A percentile compares a stretch with the other conserved stretches of the same genome.
Conservation (phyloP, 441 rosid species). For the Breynia disticha region DNA sequence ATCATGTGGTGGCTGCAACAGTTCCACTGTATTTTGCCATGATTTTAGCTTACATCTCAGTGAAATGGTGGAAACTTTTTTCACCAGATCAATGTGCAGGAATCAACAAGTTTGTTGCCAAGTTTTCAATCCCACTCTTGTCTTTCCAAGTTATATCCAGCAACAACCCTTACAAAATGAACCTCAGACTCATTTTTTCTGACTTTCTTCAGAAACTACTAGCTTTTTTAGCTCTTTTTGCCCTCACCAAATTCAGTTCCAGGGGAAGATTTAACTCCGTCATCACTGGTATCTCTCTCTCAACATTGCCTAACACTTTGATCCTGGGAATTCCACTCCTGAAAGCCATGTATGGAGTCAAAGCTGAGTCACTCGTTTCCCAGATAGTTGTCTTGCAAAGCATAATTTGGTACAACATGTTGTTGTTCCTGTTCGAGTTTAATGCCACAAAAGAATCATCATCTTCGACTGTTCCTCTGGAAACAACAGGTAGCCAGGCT, state of each 20-base stretch:
- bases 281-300: slow-evolving; percentile 66
- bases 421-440: slow-evolving; percentile 71
- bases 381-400: slow-evolving; percentile 81
- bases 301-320: slow-evolving; percentile 78
- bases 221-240: slow-evolving; percentile 31
- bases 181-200: slow-evolving; percentile 48
- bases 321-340: slow-evolving; percentile 76
- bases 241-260: slow-evolving; percentile 37
- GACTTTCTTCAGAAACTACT: slow-evolving; percentile 69
- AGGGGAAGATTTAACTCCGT: slow-evolving; percentile 46
- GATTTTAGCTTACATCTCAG: slow-evolving; percentile 63
- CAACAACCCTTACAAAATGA: slow-evolving; percentile 75
- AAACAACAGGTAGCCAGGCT: slow-evolving; percentile 45
- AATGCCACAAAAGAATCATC: slow-evolving; percentile 39
- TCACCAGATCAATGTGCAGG: slow-evolving; percentile 84
- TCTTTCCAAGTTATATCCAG: slow-evolving; percentile 67
- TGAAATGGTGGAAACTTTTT: slow-evolving; percentile 62
- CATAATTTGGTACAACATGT: slow-evolving; percentile 70
- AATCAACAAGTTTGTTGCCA: slow-evolving; percentile 84
- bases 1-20: slow-evolving; percentile 74
- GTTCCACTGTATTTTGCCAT: slow-evolving; percentile 70
- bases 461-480: slow-evolving; percentile 24
- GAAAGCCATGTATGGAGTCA: slow-evolving; percentile 63
- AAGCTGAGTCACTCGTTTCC: slow-evolving; percentile 46
- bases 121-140: slow-evolving; percentile 71